These are phyloP conservation scores for Solanum sejunctum DNA, from an alignment of 257 asterid species.

Conservation along the genomic window DNA sequence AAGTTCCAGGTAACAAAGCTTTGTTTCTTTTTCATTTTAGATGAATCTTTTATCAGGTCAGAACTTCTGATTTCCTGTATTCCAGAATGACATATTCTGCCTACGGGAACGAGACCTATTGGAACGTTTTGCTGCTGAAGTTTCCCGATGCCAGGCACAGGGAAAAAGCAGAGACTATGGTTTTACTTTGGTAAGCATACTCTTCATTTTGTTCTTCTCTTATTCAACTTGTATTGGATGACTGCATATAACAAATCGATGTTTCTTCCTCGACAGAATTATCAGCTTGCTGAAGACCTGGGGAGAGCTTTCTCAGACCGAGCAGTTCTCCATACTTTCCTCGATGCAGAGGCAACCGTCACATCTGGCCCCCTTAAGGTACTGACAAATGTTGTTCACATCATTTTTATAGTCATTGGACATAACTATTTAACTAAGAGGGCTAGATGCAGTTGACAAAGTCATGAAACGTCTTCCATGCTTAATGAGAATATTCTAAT, in stretches of 20 bases:
- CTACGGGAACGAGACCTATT: conserved; percentile 88
- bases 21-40: not conserved
- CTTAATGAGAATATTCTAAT: not conserved
- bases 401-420: not conserved
- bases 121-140: conserved; percentile 62
- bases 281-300: conserved; percentile 92
- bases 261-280: conserved; percentile 36
- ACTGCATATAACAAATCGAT: not conserved
- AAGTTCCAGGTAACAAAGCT: conserved; percentile 57
- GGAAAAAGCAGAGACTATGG: conserved; percentile 82
- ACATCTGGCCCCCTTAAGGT: conserved; percentile 55
- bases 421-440: not conserved
- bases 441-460: not conserved
- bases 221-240: not conserved
- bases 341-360: conserved; percentile 60
- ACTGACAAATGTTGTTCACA: not conserved
- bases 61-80: not conserved
- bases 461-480: not conserved
- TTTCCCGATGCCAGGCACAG: conserved; percentile 45
- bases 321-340: conserved; percentile 43
- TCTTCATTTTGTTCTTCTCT: not conserved
- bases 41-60: not conserved
- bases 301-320: conserved; percentile 87
- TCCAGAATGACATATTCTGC: conserved; percentile 67
- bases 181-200: conserved; percentile 35